These are phyloP conservation scores for Musa itinerans DNA, from an alignment of 176 grass and related monocot species.

Conservation along the genomic window DNA sequence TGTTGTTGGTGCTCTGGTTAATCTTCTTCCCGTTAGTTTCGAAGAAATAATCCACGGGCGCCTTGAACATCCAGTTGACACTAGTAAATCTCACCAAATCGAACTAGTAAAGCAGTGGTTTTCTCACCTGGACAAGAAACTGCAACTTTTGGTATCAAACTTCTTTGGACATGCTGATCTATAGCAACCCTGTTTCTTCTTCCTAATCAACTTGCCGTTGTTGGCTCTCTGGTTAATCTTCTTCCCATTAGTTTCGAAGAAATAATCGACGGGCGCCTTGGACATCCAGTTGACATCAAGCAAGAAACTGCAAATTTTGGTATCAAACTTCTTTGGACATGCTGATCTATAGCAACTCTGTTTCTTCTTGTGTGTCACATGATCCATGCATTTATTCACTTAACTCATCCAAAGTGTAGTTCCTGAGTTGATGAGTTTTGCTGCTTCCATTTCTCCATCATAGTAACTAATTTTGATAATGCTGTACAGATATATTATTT, in stretches of 20 bases:
- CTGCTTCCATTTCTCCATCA: too few relatives aligned
- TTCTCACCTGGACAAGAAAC: slow-evolving; percentile 58
- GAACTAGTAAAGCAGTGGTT: slow-evolving; percentile 65
- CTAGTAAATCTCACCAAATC: slow-evolving; percentile 16
- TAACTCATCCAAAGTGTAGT: too few relatives aligned
- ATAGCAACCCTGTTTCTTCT: not conserved
- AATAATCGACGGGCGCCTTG: slow-evolving; percentile 26
- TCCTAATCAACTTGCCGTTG: slow-evolving; percentile 49
- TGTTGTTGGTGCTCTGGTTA: slow-evolving; percentile 42
- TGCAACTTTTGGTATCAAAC: not conserved
- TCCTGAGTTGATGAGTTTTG: too few relatives aligned
- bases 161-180: not conserved
- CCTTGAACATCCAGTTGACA: slow-evolving; percentile 23
- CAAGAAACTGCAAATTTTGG: slow-evolving; percentile 30
- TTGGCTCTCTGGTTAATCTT: slow-evolving; percentile 52
- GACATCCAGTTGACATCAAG: slow-evolving; percentile 24
- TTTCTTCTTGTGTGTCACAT: not conserved
- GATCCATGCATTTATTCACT: too few relatives aligned
- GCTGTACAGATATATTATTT: too few relatives aligned
- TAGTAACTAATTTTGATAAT: too few relatives aligned
- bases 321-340: not conserved
- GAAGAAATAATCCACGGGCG: slow-evolving; percentile 34
- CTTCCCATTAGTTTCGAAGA: slow-evolving; percentile 51
- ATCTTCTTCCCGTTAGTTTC: slow-evolving; percentile 57
- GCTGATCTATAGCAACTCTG: not conserved